Conservation (phyloP, 1,284 basidiomycete species). For the Heterobasidion parviporum region DNA sequence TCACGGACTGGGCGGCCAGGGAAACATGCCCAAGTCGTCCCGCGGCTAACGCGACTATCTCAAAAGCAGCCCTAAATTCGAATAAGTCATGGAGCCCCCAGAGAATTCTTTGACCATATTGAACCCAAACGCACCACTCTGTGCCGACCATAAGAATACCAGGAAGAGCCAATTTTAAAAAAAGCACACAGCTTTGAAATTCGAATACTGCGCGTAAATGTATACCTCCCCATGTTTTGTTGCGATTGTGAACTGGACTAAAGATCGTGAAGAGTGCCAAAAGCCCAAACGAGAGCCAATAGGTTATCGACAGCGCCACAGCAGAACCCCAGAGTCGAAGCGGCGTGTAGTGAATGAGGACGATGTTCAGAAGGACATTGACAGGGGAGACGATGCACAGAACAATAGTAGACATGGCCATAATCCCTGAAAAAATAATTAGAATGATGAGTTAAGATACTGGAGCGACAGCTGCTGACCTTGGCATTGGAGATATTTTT, state of each 20-base stretch:
- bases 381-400: constrained; percentile 53
- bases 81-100: not conserved
- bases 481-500: constrained; percentile 75
- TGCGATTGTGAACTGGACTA: constrained; percentile 44
- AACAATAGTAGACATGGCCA: constrained; percentile 60
- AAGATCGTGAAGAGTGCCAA: constrained; percentile 39
- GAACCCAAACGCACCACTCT: constrained; percentile 47
- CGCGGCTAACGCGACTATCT: constrained; percentile 73
- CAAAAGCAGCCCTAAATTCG: constrained; percentile 59
- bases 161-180: constrained; percentile 59
- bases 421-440: constrained; percentile 43
- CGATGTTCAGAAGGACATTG: constrained; percentile 52
- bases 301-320: constrained; percentile 57
- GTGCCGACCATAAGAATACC: constrained; percentile 75
- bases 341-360: constrained; percentile 49
- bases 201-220: constrained; percentile 39
- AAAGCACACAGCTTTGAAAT: constrained; percentile 36
- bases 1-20: constrained; percentile 68
- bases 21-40: constrained; percentile 58
- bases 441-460: not conserved
- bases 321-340: constrained; percentile 60
- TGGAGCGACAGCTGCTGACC: constrained; percentile 30
- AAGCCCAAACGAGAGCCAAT: constrained; percentile 57
- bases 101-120: not conserved
- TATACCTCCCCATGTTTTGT: constrained; percentile 60